Evolutionary conservation across 768 basidiomycete genomes (phyloP).

Genomic region (Termitomyces titanicus): DNA sequence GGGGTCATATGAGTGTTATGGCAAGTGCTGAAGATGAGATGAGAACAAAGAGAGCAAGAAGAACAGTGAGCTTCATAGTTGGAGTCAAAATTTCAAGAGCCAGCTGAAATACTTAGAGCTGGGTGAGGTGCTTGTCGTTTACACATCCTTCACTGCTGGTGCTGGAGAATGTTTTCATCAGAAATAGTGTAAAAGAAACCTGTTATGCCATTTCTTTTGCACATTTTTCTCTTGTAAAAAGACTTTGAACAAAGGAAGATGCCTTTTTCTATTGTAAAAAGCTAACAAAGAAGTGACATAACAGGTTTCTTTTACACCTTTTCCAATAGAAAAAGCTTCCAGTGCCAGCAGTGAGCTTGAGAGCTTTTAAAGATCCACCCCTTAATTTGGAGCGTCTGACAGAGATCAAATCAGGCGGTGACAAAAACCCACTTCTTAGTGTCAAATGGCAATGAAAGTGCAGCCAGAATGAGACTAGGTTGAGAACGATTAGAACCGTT

Average conservation of each 20-base stretch:
- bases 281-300: no score
- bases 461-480: not conserved
- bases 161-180: no score
- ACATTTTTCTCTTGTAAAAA: no score
- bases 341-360: no score
- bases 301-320: no score
- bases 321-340: no score
- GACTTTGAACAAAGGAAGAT: no score
- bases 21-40: slow-evolving; percentile 1
- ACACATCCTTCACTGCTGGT: not conserved
- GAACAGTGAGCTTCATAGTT: slow-evolving; percentile 14
- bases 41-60: slow-evolving; percentile 11
- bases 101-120: not conserved
- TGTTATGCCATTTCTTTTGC: no score
- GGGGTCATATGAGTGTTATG: slow-evolving; percentile 32
- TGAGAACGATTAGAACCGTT: not conserved
- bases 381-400: no score
- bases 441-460: not conserved
- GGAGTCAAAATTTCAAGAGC: not conserved
- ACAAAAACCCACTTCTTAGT: not conserved
- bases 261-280: no score
- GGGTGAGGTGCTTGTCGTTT: not conserved
- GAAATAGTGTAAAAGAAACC: no score
- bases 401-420: not conserved
- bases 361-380: not conserved